Conservation (phyloP, 2,329 filamentous ascomycete species). For the Rhytidhysteron rufulum region DNA sequence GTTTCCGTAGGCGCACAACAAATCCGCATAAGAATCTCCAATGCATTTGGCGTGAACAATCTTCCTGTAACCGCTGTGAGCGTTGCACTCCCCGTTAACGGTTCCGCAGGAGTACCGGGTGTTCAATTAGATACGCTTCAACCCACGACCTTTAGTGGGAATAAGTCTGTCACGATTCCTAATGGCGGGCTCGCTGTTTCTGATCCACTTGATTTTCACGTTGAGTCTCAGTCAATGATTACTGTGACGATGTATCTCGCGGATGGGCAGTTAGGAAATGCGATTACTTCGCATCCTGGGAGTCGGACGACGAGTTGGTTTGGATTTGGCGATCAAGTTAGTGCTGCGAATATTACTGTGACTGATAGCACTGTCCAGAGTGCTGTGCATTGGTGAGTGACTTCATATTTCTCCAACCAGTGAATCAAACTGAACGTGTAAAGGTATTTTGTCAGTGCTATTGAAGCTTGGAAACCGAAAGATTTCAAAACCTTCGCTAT, state of each 20-base stretch:
- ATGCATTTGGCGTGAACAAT: conserved; percentile 60
- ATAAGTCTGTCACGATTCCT: conserved; percentile 49
- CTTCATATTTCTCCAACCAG: not conserved
- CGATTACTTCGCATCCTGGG: conserved; percentile 62
- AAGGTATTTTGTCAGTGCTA: conserved; percentile 57
- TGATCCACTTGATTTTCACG: conserved; percentile 56
- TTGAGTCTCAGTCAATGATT: conserved; percentile 51
- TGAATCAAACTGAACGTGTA: conserved; percentile 4
- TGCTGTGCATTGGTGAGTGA: conserved; percentile 42
- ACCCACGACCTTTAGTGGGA: conserved; percentile 57
- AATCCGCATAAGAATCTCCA: conserved; percentile 61
- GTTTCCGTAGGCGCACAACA: conserved; percentile 54
- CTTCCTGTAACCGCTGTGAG: conserved; percentile 58
- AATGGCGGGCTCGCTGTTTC: conserved; percentile 57
- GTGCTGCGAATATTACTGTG: conserved; percentile 45
- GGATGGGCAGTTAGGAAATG: conserved; percentile 52
- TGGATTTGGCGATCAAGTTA: conserved; percentile 55
- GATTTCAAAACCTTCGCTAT: conserved; percentile 48
- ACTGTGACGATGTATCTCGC: conserved; percentile 58
- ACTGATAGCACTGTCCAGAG: conserved; percentile 32
- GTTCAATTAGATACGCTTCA: conserved; percentile 53
- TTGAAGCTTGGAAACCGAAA: conserved; percentile 53
- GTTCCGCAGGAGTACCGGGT: conserved; percentile 50
- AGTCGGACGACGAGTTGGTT: conserved; percentile 62
- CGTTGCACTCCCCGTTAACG: conserved; percentile 53